Conservation (phyloP, 129 eudicot genomes). For the Helianthus tuberosus region DNA sequence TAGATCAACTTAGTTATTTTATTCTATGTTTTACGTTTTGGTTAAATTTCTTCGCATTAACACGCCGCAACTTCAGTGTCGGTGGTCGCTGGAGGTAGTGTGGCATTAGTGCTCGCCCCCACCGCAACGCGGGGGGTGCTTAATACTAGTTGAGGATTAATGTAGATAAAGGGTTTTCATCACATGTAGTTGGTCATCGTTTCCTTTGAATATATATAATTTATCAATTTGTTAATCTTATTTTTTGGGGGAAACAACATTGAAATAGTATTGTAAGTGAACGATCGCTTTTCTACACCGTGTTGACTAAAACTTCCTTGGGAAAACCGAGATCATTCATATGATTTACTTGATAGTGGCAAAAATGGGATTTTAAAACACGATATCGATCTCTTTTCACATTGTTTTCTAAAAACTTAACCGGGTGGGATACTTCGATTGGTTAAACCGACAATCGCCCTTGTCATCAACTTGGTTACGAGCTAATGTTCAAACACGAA, state of each 20-base stretch:
- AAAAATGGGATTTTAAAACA: neutral
- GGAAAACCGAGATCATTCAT: neutral
- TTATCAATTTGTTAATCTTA: neutral
- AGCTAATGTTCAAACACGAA: neutral
- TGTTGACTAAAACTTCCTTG: constrained; percentile 1
- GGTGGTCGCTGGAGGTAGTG: too few species aligned
- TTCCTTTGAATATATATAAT: neutral
- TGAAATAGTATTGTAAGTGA: neutral
- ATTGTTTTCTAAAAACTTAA: neutral
- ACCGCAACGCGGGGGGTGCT: too few species aligned
- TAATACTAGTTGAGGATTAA: too few species aligned
- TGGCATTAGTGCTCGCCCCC: too few species aligned
- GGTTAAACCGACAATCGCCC: neutral
- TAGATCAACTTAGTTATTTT: too few species aligned
- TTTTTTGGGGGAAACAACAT: neutral
- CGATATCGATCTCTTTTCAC: neutral
- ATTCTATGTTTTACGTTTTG: too few species aligned
- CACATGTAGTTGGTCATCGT: neutral
- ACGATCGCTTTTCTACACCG: neutral
- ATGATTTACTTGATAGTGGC: neutral
- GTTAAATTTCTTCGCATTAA: too few species aligned
- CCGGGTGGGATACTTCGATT: too few species aligned
- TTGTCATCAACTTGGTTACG: neutral
- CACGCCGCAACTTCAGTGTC: too few species aligned
- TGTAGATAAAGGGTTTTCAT: neutral